These are phyloP conservation scores for Tolypocladium tundrense DNA, from an alignment of 2,329 filamentous ascomycete species.

Conservation along the genomic window DNA sequence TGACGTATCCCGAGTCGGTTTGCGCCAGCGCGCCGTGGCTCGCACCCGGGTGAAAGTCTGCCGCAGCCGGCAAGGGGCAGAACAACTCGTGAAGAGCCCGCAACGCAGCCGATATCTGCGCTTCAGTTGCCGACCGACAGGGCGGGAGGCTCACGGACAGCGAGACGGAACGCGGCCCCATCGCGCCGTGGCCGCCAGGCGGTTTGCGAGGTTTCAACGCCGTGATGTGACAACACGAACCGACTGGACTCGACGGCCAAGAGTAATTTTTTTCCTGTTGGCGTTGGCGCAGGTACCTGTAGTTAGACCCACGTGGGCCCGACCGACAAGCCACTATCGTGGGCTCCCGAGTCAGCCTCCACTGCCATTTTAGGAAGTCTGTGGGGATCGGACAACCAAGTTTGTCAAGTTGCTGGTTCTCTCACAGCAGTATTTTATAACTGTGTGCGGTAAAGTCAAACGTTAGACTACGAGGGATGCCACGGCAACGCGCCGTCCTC, in stretches of 20 bases:
- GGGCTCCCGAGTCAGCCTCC: background rate
- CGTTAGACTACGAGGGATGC: no score
- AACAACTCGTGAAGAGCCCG: background rate
- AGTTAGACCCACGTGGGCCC: background rate
- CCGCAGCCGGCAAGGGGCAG: background rate
- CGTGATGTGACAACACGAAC: background rate
- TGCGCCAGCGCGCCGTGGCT: background rate
- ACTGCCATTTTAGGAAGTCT: background rate
- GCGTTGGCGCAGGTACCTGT: background rate
- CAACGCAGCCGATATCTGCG: background rate
- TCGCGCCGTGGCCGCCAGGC: background rate
- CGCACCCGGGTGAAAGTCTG: background rate
- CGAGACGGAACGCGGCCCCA: background rate
- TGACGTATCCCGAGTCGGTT: background rate
- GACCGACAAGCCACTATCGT: background rate
- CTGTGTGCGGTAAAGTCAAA: no score
- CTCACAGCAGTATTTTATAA: no score
- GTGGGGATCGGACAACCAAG: background rate
- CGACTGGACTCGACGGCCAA: background rate
- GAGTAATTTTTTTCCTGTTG: background rate
- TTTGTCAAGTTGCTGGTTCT: no score
- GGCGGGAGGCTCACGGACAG: background rate
- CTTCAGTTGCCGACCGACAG: background rate
- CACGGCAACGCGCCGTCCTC: no score
- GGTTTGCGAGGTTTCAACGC: background rate